Percentiles rank a stretch among this genome's conserved stretches.
phyloP scores from a whole-genome alignment of 257 asterid genomes.

The Solanum virginianum region DNA sequence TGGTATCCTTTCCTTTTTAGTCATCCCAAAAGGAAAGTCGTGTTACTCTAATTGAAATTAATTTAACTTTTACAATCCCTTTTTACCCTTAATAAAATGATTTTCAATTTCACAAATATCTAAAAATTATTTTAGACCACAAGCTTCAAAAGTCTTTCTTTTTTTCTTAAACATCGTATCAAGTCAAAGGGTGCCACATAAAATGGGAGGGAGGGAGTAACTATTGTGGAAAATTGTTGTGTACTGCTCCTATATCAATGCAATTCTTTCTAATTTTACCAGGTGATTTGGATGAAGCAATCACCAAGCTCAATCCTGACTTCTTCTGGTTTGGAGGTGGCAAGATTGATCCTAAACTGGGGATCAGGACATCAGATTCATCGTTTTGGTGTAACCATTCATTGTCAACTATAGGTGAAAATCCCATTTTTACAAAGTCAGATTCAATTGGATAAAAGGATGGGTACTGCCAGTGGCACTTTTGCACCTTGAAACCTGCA shows the following conservation, averaged over 20 bases:
- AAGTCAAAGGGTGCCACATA: too few species aligned
- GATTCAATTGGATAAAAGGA: not conserved
- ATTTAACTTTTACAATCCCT: too few species aligned
- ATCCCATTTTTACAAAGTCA: not conserved
- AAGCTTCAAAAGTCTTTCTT: too few species aligned
- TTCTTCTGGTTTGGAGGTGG: constrained; percentile 98
- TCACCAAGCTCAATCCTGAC: constrained; percentile 57
- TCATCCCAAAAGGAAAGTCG: too few species aligned
- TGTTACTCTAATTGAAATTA: too few species aligned
- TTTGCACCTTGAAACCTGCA: not conserved
- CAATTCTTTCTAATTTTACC: not conserved
- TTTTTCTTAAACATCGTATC: too few species aligned
- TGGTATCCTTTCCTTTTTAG: too few species aligned
- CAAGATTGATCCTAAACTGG: constrained; percentile 67
- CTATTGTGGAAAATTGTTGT: not conserved
- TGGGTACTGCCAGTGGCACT: not conserved
- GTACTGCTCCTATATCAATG: not conserved
- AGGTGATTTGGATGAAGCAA: constrained; percentile 96
- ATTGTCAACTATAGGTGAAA: constrained; percentile 47
- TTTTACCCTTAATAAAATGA: too few species aligned
- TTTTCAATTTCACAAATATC: too few species aligned
- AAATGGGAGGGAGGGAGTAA: too few species aligned
- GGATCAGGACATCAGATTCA: constrained; percentile 50
- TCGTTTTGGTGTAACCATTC: constrained; percentile 50
- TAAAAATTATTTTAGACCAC: too few species aligned